Base-by-base conservation (phyloP, 2,329 filamentous ascomycete species). In the Huntiella abstrusa region DNA sequence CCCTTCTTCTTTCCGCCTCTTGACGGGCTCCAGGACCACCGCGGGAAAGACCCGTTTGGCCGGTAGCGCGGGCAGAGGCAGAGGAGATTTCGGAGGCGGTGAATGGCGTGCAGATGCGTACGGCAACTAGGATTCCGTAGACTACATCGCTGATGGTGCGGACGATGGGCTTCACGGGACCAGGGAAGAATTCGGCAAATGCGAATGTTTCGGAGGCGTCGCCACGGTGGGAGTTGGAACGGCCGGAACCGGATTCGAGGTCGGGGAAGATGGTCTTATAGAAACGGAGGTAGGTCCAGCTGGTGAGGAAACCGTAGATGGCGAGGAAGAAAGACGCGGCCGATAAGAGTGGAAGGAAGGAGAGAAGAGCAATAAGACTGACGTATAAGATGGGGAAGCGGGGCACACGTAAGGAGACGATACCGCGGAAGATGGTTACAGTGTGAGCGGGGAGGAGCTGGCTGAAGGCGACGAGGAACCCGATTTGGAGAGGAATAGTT, bases 391-490 rank as follows among this genome's bases (percentile, higher is more conserved):
- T 66, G 8, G 75, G 75, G 54, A 78, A 76, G 41, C 73, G 67
- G 13, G 76, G 76, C 46, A 98, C 86, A 54, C 88, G 83, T 60
- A 96, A 77, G 50, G 91, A 93, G 49, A 96, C 60, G 51, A 94
- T 66, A 52, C 86, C 86, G 53, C 82, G 81, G 66, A 94, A 88
- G 49, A 98, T 75, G 4, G 88, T 91, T 45, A 96, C 88, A 8
- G 91, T 98, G 62, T 98, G 91, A 51, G 94, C 87, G 16, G 91
- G 91, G 33, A 96, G 82, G 43, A 98, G 83, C 63, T 98, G 91
- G 64, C 93, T 96, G 64, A 96, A 94, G 46, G 88, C 84, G 55
- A 96, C 84, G 51, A 98, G 81, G 66, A 96, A 96, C 51, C 83
- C 80, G 41, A 91, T 86, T 62, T 95, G 88, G 49, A 95, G 69